Base-by-base conservation (phyloP, 2,329 filamentous ascomycete genomes). In the Escovopsis sp. region DNA sequence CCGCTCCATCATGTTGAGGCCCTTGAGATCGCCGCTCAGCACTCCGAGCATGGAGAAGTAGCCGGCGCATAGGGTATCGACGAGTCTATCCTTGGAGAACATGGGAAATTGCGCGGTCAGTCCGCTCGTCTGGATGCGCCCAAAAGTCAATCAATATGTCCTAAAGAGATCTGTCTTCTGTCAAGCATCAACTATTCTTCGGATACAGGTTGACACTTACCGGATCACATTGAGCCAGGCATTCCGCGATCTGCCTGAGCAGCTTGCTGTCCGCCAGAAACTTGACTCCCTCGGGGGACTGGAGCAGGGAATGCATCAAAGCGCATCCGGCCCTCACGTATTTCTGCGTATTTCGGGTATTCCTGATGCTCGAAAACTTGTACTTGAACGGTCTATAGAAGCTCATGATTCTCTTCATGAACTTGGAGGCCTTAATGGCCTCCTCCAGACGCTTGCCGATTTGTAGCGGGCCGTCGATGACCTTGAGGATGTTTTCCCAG, bases 361-460 rank as follows among this genome's bases (percentile, higher is more conserved):
- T 96, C 51, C 85, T 81, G 36, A 91, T 75, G 52, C 93, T 85
- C 0, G 88, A 85, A 54, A 96, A 98, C 49, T 87, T 82, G 58
- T 87, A 93, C 58, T 98, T 98, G 66, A 98, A 98, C 1, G 91
- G 91, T 10, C 91, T 76, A 58, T 94, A 94, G 58, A 98, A 98
- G 46, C 87, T 91, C 59, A 95, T 79, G 45, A 98, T 72, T 9
- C 93, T 75, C 64, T 96, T 95, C 53, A 96, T 82, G 55, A 96
- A 98, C 58, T 96, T 96, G 3, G 88, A 94, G 1, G 83, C 87
- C 58, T 87, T 89, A 57, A 94, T 84, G 0, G 89, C 89, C 61
- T 98, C 91, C 51, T 95, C 89, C 4, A 98, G 70, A 10, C 91
- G 75, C 60, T 94, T 95, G 1, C 88, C 82, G 50, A 87, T 94